Evolutionary conservation across 1,284 basidiomycete genomes (phyloP).

Genomic region (Tilletia setariae): DNA sequence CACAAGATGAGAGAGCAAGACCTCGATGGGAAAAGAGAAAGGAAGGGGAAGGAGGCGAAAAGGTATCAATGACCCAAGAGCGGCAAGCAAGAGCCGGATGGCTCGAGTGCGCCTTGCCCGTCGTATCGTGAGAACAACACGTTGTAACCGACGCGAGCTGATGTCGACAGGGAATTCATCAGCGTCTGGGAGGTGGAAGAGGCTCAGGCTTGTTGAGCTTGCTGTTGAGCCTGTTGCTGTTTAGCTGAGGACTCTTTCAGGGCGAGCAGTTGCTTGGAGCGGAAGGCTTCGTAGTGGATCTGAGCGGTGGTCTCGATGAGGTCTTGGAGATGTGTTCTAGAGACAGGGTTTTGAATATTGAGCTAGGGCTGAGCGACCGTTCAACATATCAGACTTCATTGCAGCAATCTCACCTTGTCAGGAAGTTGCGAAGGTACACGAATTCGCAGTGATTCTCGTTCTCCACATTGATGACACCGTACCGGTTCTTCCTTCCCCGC

Average conservation of each 20-base stretch:
- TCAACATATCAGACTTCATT: neutral
- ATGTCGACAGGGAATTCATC: no score
- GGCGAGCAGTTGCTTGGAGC: constrained; percentile 90
- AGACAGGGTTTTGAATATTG: constrained; percentile 18
- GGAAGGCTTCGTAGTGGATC: constrained; percentile 99
- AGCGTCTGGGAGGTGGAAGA: no score
- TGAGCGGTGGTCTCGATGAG: constrained; percentile 97
- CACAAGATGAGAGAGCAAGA: no score
- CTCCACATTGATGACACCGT: constrained; percentile 97
- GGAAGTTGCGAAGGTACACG: constrained; percentile 91
- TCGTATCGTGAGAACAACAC: no score
- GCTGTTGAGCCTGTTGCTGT: constrained; percentile 38
- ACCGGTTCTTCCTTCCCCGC: constrained; percentile 91
- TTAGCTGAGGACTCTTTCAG: constrained; percentile 68
- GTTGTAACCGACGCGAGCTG: no score
- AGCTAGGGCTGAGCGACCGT: no score
- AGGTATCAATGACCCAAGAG: no score
- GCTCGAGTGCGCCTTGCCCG: no score
- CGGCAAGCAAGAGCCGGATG: no score
- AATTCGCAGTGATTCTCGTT: constrained; percentile 92
- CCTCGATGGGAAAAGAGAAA: no score
- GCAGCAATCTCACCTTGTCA: constrained; percentile 66
- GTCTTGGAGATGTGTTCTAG: constrained; percentile 88
- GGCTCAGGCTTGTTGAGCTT: constrained; percentile 8
- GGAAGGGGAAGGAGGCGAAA: no score